phyloP scores from a whole-genome alignment of 1,139 yeast genomes.

The Blastobotrys apis region DNA sequence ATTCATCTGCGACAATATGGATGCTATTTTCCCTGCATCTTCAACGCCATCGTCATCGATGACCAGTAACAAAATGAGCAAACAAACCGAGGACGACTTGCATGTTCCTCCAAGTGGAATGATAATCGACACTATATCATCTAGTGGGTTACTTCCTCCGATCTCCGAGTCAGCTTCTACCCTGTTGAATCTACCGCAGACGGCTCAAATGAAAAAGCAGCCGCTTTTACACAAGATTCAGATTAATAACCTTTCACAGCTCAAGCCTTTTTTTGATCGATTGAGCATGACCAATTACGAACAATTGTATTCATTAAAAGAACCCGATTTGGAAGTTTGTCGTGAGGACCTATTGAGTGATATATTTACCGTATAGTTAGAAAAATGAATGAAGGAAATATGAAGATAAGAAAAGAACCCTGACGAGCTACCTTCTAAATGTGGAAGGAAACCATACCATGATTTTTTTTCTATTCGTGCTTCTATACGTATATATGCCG shows the following conservation, averaged over 20 bases:
- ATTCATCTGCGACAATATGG: slow-evolving; percentile 68
- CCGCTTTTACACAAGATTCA: slow-evolving; percentile 10
- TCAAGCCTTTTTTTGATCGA: slow-evolving; percentile 67
- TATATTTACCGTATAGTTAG: slow-evolving; percentile 3
- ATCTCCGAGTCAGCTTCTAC: slow-evolving; percentile 8
- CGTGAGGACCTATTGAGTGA: slow-evolving; percentile 4
- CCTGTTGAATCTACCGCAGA: slow-evolving; percentile 31
- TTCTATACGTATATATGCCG: too few species aligned
- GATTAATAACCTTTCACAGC: slow-evolving; percentile 37
- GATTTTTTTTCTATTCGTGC: not conserved
- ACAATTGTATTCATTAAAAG: slow-evolving; percentile 55
- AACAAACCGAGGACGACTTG: too few species aligned
- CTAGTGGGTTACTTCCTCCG: slow-evolving; percentile 7
- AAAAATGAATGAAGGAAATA: not conserved
- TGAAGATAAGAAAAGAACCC: not conserved
- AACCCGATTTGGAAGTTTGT: slow-evolving; percentile 48
- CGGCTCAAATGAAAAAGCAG: slow-evolving; percentile 7
- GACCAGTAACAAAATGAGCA: too few species aligned
- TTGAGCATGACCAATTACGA: slow-evolving; percentile 72
- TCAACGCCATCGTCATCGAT: not conserved
- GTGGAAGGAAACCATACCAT: not conserved
- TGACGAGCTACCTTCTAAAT: not conserved
- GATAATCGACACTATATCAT: slow-evolving; percentile 3
- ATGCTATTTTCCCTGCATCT: slow-evolving; percentile 46
- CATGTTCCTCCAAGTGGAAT: too few species aligned